Evolutionary conservation across 2,329 filamentous ascomycete genomes (phyloP), one percentile per base, ranked within the genome.

Genomic region (Fulvia fulva): DNA sequence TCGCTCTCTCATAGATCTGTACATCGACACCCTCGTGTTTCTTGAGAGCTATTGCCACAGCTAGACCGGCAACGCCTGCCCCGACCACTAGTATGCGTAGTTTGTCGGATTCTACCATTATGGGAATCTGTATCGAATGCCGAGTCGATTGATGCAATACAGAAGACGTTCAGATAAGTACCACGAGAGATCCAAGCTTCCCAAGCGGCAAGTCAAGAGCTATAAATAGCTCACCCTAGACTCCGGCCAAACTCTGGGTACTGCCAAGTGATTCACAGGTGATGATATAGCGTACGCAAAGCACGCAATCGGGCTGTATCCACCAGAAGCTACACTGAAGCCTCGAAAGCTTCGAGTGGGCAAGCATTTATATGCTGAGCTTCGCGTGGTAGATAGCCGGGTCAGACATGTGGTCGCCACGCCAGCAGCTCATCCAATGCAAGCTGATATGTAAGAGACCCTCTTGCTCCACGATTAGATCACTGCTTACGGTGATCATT

Each of bases 61-160:
- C 71, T 21, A 77, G 69, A 7, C 75, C 75, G 8, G 74, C 74
- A 30, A 77, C 73, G 6, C 75, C 75, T 25, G 67, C 71, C 16
- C 75, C 75, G 21, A 73, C 62, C 30, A 77, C 73, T 37, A 72
- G 72, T 45, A 70, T 49, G 54, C 67, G n/a, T 8, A 70, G 45
- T 26, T 54, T 58, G 2, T 50, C 28, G 8, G 49, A 43, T 1
- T 54, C 51, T 11, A 57, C 43, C 61, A 64, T 64, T 19, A 11
- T 21, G 14, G 3, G 32, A 21, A 7, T 23, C 37, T 41, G 30
- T 8, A 16, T 11, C 30, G 1, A 19, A 1, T 51, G 12, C 2
- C 21, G 3, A 8, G 2, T 12, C 41, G 19, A 19, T n/a, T 41
- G 12, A 6, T 14, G 19, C 47, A 5, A 12, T 34, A 8, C 2